phyloP scores from a whole-genome alignment of 306 rosid genomes.

The Canavalia ensiformis region DNA sequence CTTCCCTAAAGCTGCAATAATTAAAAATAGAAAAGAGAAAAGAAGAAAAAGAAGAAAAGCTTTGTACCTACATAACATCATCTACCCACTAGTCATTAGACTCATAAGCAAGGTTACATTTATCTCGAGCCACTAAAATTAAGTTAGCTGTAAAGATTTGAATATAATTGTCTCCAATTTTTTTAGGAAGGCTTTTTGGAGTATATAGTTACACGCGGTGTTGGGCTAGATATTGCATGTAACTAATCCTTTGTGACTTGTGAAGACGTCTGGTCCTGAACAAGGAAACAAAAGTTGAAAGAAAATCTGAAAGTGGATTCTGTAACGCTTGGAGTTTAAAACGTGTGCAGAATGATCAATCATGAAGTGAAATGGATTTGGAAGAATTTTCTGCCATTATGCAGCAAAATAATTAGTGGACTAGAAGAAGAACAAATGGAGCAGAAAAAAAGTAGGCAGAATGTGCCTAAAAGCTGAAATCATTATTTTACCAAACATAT shows the following conservation, averaged over 20 bases:
- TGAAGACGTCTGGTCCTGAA: constrained; percentile 9
- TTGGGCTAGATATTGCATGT: no score
- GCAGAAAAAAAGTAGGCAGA: neutral
- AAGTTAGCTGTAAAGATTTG: neutral
- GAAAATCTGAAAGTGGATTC: neutral
- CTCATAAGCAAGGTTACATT: neutral
- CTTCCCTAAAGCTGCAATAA: neutral
- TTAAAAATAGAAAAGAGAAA: neutral
- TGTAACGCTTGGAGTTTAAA: neutral
- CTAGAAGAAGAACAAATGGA: constrained; percentile 19
- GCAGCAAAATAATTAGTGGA: constrained; percentile 34
- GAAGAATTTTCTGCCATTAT: constrained; percentile 15
- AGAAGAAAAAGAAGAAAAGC: neutral
- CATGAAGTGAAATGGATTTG: constrained; percentile 28
- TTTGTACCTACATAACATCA: neutral
- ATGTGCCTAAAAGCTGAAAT: constrained; percentile 47
- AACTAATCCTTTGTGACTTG: neutral
- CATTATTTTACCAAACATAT: neutral
- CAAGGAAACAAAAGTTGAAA: constrained; percentile 1
- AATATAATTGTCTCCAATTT: neutral
- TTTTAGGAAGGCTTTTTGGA: neutral
- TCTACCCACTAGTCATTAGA: neutral
- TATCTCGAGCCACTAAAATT: constrained; percentile 5
- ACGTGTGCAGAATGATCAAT: neutral
- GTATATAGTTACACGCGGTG: no score